Conservation (phyloP, 768 basidiomycete species). For the Multifurca ochricompacta region DNA sequence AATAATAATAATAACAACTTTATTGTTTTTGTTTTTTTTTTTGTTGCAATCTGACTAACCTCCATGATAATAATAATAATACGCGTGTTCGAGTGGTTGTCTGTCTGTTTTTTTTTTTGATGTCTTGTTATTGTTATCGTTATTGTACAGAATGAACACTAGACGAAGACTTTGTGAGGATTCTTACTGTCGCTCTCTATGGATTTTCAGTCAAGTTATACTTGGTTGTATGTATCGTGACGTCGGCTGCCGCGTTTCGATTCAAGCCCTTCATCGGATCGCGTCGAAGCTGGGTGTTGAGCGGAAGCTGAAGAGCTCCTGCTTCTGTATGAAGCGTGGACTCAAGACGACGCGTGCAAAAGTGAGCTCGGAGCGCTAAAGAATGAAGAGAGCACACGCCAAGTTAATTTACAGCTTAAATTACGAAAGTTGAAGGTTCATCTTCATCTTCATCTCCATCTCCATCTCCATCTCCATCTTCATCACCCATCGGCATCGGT, state of each 20-base stretch:
- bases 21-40: neutral
- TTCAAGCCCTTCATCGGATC: conserved; percentile 19
- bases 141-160: neutral
- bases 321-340: conserved; percentile 2
- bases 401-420: neutral
- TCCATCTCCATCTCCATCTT: no score
- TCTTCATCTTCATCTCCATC: no score
- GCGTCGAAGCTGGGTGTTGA: conserved; percentile 3
- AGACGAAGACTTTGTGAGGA: conserved; percentile 5
- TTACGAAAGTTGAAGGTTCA: no score
- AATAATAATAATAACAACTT: neutral
- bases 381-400: neutral
- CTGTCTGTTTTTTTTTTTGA: neutral
- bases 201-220: conserved; percentile 8
- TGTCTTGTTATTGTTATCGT: conserved; percentile 5
- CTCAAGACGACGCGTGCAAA: neutral
- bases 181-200: conserved; percentile 23
- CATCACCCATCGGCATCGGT: no score
- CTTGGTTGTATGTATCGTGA: conserved; percentile 11
- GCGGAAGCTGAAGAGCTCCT: conserved; percentile 7
- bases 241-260: conserved; percentile 18
- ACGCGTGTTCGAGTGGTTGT: neutral
- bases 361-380: conserved; percentile 1
- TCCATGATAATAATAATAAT: conserved; percentile 16
- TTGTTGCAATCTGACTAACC: no score